Base-by-base conservation (phyloP, 2,329 filamentous ascomycete species). In the Alternaria alternata region DNA sequence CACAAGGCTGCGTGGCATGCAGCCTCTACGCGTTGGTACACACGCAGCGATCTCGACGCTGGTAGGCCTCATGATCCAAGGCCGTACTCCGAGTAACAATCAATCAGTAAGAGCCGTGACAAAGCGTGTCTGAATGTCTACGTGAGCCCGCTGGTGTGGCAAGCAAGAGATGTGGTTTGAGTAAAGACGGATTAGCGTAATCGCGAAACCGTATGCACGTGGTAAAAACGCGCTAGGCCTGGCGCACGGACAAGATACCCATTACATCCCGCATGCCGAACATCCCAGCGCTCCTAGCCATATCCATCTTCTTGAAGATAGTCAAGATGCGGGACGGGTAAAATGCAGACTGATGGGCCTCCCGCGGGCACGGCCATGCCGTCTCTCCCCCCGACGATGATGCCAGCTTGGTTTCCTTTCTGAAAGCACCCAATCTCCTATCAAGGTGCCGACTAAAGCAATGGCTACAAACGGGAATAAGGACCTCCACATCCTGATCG, bases 391-490 rank as follows among this genome's bases (percentile, higher is more conserved):
- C 5, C 24, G 3, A 16, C 14, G 39, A 16, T 20, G 20, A 20
- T 16, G 39, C 20, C 2, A 24, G 5, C 4, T 16, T 16, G 1
- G 0, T 4, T 16, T 42, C 3, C 8, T 1, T 5, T 7, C 12
- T 42, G 11, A 24, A 42, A 7, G 39, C 39, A 20, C 39, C 0
- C 11, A 41, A 3, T 7, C 14, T n/a, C 34, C 16, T 8, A 38
- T 8, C 6, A 8, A 16, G 34, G 16, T n/a, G 34, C 16, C 1
- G 34, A 8, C 16, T n/a, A 8, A 14, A n/a, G 9, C 38, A 22
- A 42, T 42, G 39, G 5, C 39, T 24, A 2, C 20, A 1, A 24
- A 16, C 7, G 39, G 7, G 3, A 49, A 11, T 0, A 42, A 16
- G 0, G 12, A 8, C 1, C 3, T 11, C 12, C 39, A 42, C 6